Percentiles rank a stretch among this genome's conserved stretches.
Conservation (phyloP, 2,329 filamentous ascomycete species). For the Beauveria caledonica region DNA sequence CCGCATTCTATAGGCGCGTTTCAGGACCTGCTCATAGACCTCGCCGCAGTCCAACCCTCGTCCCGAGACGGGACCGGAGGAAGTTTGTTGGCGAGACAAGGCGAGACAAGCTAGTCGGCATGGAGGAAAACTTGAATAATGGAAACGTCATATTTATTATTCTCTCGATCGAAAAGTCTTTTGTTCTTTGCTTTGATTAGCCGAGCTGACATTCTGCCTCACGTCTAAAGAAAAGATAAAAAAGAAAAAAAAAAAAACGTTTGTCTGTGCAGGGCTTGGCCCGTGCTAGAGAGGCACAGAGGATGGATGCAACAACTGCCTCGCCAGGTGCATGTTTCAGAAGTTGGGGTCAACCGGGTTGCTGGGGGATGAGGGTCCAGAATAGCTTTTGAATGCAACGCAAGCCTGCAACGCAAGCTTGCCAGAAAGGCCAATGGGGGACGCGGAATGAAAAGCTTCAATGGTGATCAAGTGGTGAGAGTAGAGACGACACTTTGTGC, state of each 20-base stretch:
- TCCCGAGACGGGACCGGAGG: neutral
- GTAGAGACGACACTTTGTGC: neutral
- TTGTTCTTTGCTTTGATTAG: neutral
- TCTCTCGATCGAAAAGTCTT: neutral
- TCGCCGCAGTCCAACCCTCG: neutral
- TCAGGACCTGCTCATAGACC: neutral
- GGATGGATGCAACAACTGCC: neutral
- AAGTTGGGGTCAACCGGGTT: neutral
- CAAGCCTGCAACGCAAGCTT: neutral
- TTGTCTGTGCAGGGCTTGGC: constrained; percentile 7
- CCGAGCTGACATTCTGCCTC: neutral
- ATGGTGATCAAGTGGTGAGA: neutral
- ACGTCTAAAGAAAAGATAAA: neutral
- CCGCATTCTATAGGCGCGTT: neutral
- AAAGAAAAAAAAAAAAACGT: neutral
- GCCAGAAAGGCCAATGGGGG: neutral
- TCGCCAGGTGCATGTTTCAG: neutral
- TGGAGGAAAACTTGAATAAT: neutral
- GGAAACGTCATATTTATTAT: no score
- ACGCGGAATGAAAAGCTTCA: neutral
- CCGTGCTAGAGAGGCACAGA: neutral
- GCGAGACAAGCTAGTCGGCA: neutral
- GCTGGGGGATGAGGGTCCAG: neutral
- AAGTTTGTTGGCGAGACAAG: neutral
- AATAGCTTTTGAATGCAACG: neutral